phyloP scores from a whole-genome alignment of 1,284 basidiomycete species.

The Puccinia triticina region DNA sequence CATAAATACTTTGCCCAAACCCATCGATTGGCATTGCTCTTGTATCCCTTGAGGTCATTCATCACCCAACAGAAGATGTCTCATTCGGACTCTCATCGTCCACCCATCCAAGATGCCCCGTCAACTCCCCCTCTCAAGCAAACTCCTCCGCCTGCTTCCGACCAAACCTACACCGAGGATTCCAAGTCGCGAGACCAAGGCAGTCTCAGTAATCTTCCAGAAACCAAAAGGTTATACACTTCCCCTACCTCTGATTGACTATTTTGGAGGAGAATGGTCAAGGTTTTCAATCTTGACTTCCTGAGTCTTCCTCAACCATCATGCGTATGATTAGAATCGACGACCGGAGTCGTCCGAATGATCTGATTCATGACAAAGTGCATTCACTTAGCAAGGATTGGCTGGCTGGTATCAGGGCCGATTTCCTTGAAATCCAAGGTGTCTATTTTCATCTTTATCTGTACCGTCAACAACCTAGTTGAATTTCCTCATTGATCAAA shows the following conservation, averaged over 20 bases:
- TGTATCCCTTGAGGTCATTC: not conserved
- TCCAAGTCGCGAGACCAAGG: not conserved
- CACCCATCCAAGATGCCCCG: not conserved
- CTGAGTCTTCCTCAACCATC: not conserved
- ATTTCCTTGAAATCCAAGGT: conserved; percentile 41
- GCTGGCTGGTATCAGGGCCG: conserved; percentile 19
- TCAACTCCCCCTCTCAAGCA: not conserved
- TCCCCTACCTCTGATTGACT: not conserved
- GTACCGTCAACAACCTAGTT: not conserved
- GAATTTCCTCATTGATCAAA: not conserved
- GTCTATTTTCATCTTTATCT: too few relatives aligned
- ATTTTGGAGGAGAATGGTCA: not conserved
- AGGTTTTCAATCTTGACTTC: not conserved
- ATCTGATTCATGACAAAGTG: not conserved
- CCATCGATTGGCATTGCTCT: not conserved
- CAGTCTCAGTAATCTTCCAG: not conserved
- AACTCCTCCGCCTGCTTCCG: not conserved
- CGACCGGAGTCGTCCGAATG: not conserved
- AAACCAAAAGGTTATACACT: not conserved
- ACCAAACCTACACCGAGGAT: not conserved
- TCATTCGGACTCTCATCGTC: not conserved
- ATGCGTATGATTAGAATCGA: not conserved
- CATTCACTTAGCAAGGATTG: conserved; percentile 23
- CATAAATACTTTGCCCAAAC: not conserved
- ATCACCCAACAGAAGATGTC: not conserved